A percentile compares a stretch with the other conserved stretches of the same genome.
Evolutionary conservation across 805 yeast species (phyloP).

Genomic region (Maudiozyma bulderi): DNA sequence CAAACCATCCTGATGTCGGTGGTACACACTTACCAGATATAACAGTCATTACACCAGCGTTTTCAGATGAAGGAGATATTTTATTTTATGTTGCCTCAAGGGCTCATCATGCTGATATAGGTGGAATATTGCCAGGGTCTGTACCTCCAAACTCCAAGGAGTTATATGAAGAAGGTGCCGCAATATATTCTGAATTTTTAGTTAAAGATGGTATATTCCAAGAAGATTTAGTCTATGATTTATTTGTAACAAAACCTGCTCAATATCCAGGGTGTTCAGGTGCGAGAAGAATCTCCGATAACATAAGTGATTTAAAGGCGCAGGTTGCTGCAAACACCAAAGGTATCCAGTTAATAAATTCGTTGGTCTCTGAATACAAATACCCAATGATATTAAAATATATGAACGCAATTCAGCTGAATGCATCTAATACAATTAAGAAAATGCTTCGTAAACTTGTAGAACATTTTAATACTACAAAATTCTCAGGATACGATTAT

Average conservation of each 20-base stretch:
- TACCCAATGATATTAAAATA: slow-evolving; percentile 52
- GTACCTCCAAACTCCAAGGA: slow-evolving; percentile 90
- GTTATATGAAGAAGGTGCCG: slow-evolving; percentile 85
- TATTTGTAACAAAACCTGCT: slow-evolving; percentile 67
- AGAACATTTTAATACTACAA: slow-evolving; percentile 32
- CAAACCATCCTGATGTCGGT: slow-evolving; percentile 78
- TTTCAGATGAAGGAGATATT: slow-evolving; percentile 44
- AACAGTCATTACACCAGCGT: slow-evolving; percentile 86
- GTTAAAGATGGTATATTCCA: slow-evolving; percentile 68
- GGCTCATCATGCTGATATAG: slow-evolving; percentile 96
- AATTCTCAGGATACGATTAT: slow-evolving; percentile 47
- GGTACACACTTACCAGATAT: slow-evolving; percentile 87
- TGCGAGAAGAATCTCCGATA: slow-evolving; percentile 73
- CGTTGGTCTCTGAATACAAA: slow-evolving; percentile 54
- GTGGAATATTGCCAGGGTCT: slow-evolving; percentile 84
- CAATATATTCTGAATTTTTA: slow-evolving; percentile 67
- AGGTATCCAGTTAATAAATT: slow-evolving; percentile 59
- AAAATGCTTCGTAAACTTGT: slow-evolving; percentile 38
- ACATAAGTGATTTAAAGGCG: slow-evolving; percentile 74
- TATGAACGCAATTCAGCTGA: slow-evolving; percentile 74
- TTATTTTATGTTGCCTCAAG: slow-evolving; percentile 87
- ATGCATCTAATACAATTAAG: slow-evolving; percentile 68
- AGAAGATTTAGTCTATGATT: slow-evolving; percentile 52
- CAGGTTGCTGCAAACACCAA: slow-evolving; percentile 84
- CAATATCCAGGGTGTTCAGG: slow-evolving; percentile 82